Conservation (phyloP, 441 rosid genomes). For the Gossypium schwendimanii region DNA sequence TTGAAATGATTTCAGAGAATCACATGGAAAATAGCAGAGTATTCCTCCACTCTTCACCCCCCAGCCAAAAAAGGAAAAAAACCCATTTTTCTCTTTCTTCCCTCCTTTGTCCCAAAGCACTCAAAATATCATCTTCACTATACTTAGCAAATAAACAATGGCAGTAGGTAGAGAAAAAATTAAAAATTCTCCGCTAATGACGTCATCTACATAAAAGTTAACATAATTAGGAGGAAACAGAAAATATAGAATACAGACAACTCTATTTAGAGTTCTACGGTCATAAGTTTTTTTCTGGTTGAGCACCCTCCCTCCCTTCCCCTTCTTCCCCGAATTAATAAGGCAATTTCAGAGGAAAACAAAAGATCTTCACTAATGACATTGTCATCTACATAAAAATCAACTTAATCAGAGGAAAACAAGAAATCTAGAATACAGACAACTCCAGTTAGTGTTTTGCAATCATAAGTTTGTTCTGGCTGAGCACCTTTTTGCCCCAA, state of each 20-base stretch:
- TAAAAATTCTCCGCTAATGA: neutral
- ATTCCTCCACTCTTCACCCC: neutral
- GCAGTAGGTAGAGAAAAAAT: neutral
- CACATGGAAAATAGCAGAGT: neutral
- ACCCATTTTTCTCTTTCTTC: neutral
- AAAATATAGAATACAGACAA: neutral
- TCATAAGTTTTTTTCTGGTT: neutral
- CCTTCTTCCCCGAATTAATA: neutral
- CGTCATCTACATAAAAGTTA: neutral
- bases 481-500: neutral
- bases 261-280: neutral
- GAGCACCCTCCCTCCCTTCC: neutral
- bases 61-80: neutral
- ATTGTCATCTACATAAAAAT: too few relatives aligned
- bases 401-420: too few relatives aligned
- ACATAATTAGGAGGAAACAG: neutral
- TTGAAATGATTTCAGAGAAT: conserved; percentile 13
- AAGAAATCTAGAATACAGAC: too few relatives aligned
- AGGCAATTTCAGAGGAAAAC: neutral
- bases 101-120: neutral
- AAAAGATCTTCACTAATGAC: too few relatives aligned
- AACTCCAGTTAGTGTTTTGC: too few relatives aligned
- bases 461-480: neutral
- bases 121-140: neutral
- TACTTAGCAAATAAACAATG: neutral